Percentiles rank a stretch among this genome's conserved stretches.
Evolutionary conservation across 2,329 filamentous ascomycete species (phyloP).

Genomic region (Verticillium zaregamsianum): DNA sequence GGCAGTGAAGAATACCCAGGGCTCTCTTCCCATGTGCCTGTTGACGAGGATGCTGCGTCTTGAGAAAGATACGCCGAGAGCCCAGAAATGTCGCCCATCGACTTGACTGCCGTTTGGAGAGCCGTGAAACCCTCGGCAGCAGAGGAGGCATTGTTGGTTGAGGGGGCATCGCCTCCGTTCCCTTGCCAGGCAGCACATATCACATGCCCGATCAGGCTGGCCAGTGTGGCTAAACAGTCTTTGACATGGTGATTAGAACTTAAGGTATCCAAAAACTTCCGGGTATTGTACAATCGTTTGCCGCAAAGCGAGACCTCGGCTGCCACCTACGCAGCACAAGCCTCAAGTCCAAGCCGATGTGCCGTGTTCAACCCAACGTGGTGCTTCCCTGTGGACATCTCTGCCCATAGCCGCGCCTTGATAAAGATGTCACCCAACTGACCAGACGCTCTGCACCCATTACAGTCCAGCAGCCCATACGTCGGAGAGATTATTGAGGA

Average conservation of each 20-base stretch:
- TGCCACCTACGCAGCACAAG: not conserved
- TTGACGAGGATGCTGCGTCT: too few relatives aligned
- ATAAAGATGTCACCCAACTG: too few relatives aligned
- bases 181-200: too few relatives aligned
- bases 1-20: too few relatives aligned
- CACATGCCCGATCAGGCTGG: too few relatives aligned
- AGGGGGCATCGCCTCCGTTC: too few relatives aligned
- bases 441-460: not conserved
- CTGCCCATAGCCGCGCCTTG: not conserved
- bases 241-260: not conserved
- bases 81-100: too few relatives aligned
- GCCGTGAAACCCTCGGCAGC: too few relatives aligned
- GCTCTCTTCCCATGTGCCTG: too few relatives aligned
- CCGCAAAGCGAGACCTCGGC: not conserved
- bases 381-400: not conserved
- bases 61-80: too few relatives aligned
- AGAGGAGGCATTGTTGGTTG: too few relatives aligned
- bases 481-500: constrained; percentile 10
- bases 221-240: not conserved
- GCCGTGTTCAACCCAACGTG: not conserved
- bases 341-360: not conserved
- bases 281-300: not conserved
- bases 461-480: not conserved
- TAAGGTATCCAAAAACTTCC: not conserved
- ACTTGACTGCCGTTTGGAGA: too few relatives aligned